A percentile compares a stretch with the other conserved stretches of the same genome.
phyloP scores from a whole-genome alignment of 495 filamentous ascomycete species.

The Rusavskia elegans region DNA sequence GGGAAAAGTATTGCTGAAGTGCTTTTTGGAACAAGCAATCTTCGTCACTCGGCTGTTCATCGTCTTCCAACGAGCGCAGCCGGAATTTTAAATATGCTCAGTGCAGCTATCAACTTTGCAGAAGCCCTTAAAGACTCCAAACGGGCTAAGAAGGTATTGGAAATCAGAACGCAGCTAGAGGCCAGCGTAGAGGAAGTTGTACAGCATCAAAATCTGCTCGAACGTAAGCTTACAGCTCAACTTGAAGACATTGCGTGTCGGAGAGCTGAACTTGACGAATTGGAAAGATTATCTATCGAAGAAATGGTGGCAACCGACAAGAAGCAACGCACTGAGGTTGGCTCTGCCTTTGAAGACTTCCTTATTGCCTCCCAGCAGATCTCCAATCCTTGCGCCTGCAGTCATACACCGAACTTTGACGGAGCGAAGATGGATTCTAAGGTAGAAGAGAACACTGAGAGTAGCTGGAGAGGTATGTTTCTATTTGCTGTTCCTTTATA shows the following conservation, averaged over 20 bases:
- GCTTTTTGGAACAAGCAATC: slow-evolving; percentile 4
- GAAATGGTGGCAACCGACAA: slow-evolving; percentile 9
- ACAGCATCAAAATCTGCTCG: slow-evolving; percentile 7
- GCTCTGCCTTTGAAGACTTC: slow-evolving; percentile 7
- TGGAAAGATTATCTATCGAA: slow-evolving; percentile 8
- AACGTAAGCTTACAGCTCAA: slow-evolving; percentile 3
- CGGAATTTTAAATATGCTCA: slow-evolving; percentile 8
- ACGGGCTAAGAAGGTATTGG: slow-evolving; percentile 4
- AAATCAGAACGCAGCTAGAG: slow-evolving; percentile 1
- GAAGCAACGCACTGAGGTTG: slow-evolving; percentile 5
- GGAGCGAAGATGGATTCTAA: slow-evolving; percentile 7
- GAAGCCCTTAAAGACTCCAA: slow-evolving; percentile 7
- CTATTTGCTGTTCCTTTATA: slow-evolving; percentile 4
- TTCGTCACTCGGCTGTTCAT: slow-evolving; percentile 12
- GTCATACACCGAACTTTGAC: slow-evolving; percentile 5
- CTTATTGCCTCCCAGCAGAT: slow-evolving; percentile 6
- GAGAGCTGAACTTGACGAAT: slow-evolving; percentile 8
- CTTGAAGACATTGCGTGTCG: slow-evolving; percentile 5
- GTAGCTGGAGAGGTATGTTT: slow-evolving; percentile 6
- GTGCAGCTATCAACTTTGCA: slow-evolving; percentile 8
- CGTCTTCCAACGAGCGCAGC: slow-evolving; percentile 8
- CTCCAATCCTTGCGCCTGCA: slow-evolving; percentile 8
- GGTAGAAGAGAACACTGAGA: slow-evolving; percentile 6
- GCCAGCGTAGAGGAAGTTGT: slow-evolving; percentile 5
- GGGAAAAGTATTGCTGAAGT: slow-evolving; percentile 8